Evolutionary conservation across 306 rosid genomes (phyloP).

Genomic region (Corylus heterophylla): DNA sequence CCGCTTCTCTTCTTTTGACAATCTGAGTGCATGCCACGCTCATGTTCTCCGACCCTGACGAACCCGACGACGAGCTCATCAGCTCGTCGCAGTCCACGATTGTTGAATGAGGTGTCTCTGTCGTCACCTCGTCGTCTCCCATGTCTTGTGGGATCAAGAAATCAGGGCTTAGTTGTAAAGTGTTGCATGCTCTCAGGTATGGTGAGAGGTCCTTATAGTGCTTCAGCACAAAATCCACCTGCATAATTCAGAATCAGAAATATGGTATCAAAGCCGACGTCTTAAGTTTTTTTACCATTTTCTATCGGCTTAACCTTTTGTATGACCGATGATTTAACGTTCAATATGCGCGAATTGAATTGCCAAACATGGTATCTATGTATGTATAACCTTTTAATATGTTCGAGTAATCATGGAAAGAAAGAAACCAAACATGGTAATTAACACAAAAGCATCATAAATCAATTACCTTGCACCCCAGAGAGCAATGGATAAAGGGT

Average conservation of each 20-base stretch:
- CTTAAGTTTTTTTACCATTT: too few relatives aligned
- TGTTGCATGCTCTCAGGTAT: constrained; percentile 61
- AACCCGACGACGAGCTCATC: constrained; percentile 65
- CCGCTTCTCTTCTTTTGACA: constrained; percentile 88
- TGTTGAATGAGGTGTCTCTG: constrained; percentile 66
- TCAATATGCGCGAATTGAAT: background rate
- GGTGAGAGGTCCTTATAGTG: constrained; percentile 70
- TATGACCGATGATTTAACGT: too few relatives aligned
- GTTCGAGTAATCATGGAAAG: background rate
- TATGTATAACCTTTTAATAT: too few relatives aligned
- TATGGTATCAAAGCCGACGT: background rate
- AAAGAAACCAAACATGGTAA: background rate
- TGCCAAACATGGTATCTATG: background rate
- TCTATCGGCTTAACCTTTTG: too few relatives aligned
- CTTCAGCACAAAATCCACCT: constrained; percentile 89
- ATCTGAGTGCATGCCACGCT: constrained; percentile 58
- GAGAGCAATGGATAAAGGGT: constrained; percentile 92
- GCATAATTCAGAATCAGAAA: background rate
- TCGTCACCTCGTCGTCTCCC: constrained; percentile 71
- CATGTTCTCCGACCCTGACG: constrained; percentile 77
- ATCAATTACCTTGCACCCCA: constrained; percentile 85
- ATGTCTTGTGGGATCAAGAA: constrained; percentile 78
- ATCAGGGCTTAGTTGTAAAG: constrained; percentile 76
- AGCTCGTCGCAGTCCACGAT: constrained; percentile 72
- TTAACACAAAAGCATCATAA: background rate